Percentiles rank a stretch among this genome's conserved stretches.
These are phyloP conservation scores for Phytophthora brassicae DNA, from an alignment of 352 stramenopile genomes.

Conservation along the genomic window DNA sequence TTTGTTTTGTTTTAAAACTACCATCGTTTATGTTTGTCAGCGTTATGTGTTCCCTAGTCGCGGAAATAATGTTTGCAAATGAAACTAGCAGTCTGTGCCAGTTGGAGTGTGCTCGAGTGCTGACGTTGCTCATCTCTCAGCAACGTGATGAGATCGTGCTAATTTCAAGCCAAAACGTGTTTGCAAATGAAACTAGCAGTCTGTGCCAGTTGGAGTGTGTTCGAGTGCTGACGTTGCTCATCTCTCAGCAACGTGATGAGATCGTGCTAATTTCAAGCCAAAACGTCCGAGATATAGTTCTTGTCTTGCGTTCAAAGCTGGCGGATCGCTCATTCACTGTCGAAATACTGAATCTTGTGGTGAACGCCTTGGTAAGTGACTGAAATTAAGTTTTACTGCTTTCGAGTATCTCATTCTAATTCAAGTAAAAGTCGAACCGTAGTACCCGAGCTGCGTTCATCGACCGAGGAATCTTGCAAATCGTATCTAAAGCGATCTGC, in stretches of 20 bases:
- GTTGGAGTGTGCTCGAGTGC: conserved; percentile 12
- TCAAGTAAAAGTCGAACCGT: conserved; percentile 17
- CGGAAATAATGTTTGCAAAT: conserved; percentile 16
- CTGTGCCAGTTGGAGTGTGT: conserved; percentile 13
- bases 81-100: conserved; percentile 3
- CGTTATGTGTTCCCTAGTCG: conserved; percentile 1
- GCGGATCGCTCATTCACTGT: conserved; percentile 13
- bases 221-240: conserved; percentile 10
- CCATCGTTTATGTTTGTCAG: not conserved
- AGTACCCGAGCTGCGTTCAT: conserved; percentile 21
- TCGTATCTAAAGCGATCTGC: conserved; percentile 24
- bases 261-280: conserved; percentile 15
- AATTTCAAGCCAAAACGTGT: conserved; percentile 21
- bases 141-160: not conserved
- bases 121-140: conserved; percentile 10
- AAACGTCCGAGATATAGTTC: conserved; percentile 28
- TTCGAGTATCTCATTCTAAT: not conserved
- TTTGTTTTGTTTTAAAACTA: not conserved
- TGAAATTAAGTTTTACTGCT: not conserved
- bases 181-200: conserved; percentile 2
- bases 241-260: conserved; percentile 1
- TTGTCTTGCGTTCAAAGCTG: conserved; percentile 28
- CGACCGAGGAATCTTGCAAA: conserved; percentile 29
- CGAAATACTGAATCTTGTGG: conserved; percentile 23
- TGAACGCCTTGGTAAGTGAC: conserved; percentile 19